Evolutionary conservation across 2,329 filamentous ascomycete species (phyloP).

Genomic region (Fusarium sp.): DNA sequence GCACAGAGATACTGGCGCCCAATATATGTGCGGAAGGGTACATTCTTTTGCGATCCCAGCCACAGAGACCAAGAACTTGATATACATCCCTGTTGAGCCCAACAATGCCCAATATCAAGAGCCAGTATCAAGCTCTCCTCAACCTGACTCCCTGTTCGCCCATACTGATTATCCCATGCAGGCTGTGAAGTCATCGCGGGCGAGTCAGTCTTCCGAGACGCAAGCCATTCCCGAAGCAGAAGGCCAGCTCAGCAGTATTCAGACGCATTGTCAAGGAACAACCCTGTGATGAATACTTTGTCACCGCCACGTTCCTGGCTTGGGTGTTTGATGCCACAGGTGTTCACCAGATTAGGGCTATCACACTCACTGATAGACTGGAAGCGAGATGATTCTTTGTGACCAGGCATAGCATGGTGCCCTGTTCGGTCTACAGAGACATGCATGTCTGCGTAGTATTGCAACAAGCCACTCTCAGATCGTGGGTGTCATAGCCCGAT

Average conservation of each 20-base stretch:
- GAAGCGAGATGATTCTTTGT: slow-evolving; percentile 19
- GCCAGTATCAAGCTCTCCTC: slow-evolving; percentile 16
- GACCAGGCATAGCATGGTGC: slow-evolving; percentile 13
- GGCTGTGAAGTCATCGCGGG: slow-evolving; percentile 45
- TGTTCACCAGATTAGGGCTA: slow-evolving; percentile 20
- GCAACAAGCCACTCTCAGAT: slow-evolving; percentile 20
- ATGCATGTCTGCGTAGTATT: slow-evolving; percentile 12
- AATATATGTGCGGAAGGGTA: slow-evolving; percentile 35
- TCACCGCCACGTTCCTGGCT: slow-evolving; percentile 32
- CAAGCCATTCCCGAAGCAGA: slow-evolving; percentile 49
- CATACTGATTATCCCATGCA: slow-evolving; percentile 42
- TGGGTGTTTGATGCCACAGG: slow-evolving; percentile 19
- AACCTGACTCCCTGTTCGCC: slow-evolving; percentile 15
- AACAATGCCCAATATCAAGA: slow-evolving; percentile 43
- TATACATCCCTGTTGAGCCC: slow-evolving; percentile 39
- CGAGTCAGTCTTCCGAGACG: slow-evolving; percentile 43
- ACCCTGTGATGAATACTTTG: slow-evolving; percentile 38
- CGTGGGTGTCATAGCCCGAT: not conserved
- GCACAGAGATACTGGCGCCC: slow-evolving; percentile 21
- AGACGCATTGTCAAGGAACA: slow-evolving; percentile 38
- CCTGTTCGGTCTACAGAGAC: not conserved
- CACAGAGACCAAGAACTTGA: slow-evolving; percentile 32
- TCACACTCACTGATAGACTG: slow-evolving; percentile 13
- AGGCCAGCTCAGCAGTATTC: slow-evolving; percentile 47
- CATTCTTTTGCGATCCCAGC: slow-evolving; percentile 34